Evolutionary conservation across 1,139 yeast genomes (phyloP), one percentile per base, ranked within the genome.

Genomic region (Zygoascus hellenicus): DNA sequence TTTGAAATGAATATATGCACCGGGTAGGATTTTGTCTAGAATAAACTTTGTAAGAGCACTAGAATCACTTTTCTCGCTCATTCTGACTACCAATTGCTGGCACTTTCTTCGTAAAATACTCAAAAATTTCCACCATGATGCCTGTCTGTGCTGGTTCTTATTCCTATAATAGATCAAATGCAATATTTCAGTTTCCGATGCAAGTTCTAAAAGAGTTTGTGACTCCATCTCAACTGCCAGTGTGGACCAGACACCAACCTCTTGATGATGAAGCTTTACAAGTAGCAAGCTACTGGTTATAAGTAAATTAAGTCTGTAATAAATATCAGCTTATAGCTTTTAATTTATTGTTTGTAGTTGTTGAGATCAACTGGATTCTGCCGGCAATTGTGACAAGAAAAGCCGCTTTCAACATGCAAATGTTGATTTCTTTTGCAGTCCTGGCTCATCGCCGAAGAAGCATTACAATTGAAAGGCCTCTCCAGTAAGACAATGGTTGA

Each of bases 81-180:
- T 31, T 26, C 53, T 46, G 1, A 43, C 41, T 14, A 42, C 38
- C 41, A 51, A 11, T 37, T 49, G 58, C 28, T 29, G 22, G 7
- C 56, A 55, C 41, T 75, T 69, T 32, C 95, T 71, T 54, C 83
- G 82, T 19, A 85, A 60, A n/a, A 82, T 74, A 51, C 80, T 73
- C 44, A 88, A 68, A 51, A 77, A 74, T 49, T 69, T 75, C 90
- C 95, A 88, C 96, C 96, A 88, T 17, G 61, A 62, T 37, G 85
- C 76, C 13, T 74, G 75, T n/a, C 81, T 69, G 58, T 87, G 96
- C 63, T 88, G 96, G 61, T 86, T 86, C 52, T 73, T 72, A 61
- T 82, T 83, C 52, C 95, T 68, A 56, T 83, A 87, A 59, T 83
- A 80, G 3, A 86, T 55, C 40, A 87, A 63, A 54, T 78, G 83